Percentiles rank a stretch among this genome's conserved stretches.
Conservation (phyloP, 1,284 basidiomycete genomes). For the Apiotrichum mycotoxinovorans region DNA sequence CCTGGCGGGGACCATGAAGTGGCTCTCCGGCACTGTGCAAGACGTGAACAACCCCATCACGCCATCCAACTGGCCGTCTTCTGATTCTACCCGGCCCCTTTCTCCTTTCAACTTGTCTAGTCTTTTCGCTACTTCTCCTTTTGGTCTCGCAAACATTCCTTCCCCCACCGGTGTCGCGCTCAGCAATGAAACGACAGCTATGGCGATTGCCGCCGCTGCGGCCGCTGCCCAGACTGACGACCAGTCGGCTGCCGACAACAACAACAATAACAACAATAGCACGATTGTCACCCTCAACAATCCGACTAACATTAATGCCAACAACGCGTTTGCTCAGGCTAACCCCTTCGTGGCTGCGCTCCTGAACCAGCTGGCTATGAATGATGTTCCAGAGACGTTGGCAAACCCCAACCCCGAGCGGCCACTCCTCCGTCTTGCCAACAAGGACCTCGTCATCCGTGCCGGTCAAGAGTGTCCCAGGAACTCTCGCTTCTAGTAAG, state of each 20-base stretch:
- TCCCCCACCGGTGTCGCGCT: conserved; percentile 2
- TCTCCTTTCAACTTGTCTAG: conserved; percentile 37
- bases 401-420: conserved; percentile 46
- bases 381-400: conserved; percentile 41
- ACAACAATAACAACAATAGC: not conserved
- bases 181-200: conserved; percentile 19
- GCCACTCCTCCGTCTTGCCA: conserved; percentile 40
- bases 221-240: conserved; percentile 9
- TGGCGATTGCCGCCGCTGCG: conserved; percentile 15
- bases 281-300: not conserved
- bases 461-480: conserved; percentile 14
- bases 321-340: conserved; percentile 5
- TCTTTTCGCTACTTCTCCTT: conserved; percentile 36
- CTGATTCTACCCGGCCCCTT: conserved; percentile 20
- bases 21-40: conserved; percentile 22
- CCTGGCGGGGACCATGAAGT: conserved; percentile 44
- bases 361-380: conserved; percentile 37
- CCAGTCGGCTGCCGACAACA: conserved; percentile 3
- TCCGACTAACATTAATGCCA: not conserved
- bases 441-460: conserved; percentile 15
- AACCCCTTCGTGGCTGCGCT: conserved; percentile 28
- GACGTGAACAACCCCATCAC: not conserved
- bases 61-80: conserved; percentile 5
- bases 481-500: conserved; percentile 21
- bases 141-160: conserved; percentile 14